Evolutionary conservation across 208 protist species (phyloP).

Genomic region (Acanthamoeba sp.): DNA sequence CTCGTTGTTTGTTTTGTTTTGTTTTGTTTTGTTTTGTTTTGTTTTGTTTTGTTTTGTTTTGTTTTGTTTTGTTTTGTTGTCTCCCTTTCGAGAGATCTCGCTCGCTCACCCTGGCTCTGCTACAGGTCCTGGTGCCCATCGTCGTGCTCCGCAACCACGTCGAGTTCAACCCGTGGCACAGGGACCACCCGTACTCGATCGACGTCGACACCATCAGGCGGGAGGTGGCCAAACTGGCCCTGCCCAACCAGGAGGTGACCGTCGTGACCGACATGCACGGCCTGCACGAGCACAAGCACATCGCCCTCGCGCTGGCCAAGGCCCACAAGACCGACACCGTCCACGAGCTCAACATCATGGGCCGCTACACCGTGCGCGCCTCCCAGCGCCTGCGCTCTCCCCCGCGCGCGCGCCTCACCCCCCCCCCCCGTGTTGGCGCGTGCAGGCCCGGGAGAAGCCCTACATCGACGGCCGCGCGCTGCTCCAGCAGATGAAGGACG

Average conservation of each 20-base stretch:
- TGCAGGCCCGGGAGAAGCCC: not conserved
- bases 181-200: slow-evolving; percentile 18
- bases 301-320: slow-evolving; percentile 29
- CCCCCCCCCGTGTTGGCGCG: not conserved
- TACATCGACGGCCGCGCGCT: slow-evolving; percentile 46
- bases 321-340: slow-evolving; percentile 1
- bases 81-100: too few species aligned
- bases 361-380: not conserved
- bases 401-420: not conserved
- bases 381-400: too few species aligned
- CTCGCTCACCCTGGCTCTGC: too few species aligned
- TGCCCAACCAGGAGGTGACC: slow-evolving; percentile 42
- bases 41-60: too few species aligned
- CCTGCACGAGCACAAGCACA: slow-evolving; percentile 67
- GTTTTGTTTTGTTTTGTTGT: too few species aligned
- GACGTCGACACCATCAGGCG: slow-evolving; percentile 13
- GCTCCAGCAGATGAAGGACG: slow-evolving; percentile 24
- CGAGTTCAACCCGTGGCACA: slow-evolving; percentile 42
- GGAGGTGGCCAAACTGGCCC: slow-evolving; percentile 10
- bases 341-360: not conserved
- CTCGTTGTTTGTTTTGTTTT: not conserved
- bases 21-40: not conserved
- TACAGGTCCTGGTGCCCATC: slow-evolving; percentile 12
- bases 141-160: slow-evolving; percentile 64
- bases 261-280: slow-evolving; percentile 49